A percentile compares a stretch with the other conserved stretches of the same genome.
Evolutionary conservation across 192 early-diverging fungal genomes (phyloP).

Genomic region (Coemansia sp.): DNA sequence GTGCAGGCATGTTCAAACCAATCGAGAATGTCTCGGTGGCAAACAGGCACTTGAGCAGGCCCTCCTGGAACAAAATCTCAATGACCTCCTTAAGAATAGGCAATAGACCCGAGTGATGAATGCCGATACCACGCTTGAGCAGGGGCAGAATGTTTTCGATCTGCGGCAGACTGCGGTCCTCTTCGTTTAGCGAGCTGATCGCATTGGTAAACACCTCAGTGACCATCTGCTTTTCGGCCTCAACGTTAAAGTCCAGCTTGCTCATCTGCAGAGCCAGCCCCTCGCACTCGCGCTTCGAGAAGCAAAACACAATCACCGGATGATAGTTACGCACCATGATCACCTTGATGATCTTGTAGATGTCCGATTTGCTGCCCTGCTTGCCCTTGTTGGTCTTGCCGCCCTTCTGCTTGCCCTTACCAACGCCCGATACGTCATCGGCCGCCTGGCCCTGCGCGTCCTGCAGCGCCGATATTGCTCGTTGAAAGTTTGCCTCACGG

Average conservation of each 20-base stretch:
- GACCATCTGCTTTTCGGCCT: conserved; percentile 82
- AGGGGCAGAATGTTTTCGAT: conserved; percentile 91
- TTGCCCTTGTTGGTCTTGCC: conserved; percentile 57
- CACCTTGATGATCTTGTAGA: conserved; percentile 95
- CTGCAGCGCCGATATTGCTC: conserved; percentile 72
- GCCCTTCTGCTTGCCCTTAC: conserved; percentile 55
- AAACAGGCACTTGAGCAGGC: conserved; percentile 96
- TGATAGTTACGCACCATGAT: conserved; percentile 93
- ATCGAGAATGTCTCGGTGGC: conserved; percentile 99
- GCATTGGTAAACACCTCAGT: conserved; percentile 82
- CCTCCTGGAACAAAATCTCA: conserved; percentile 96
- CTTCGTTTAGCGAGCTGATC: conserved; percentile 78
- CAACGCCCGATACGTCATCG: conserved; percentile 46
- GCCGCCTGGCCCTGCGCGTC: conserved; percentile 61
- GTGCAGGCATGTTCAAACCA: conserved; percentile 98
- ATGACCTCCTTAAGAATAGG: conserved; percentile 97
- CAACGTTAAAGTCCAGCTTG: conserved; percentile 88
- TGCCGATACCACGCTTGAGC: conserved; percentile 88
- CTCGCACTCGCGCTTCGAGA: conserved; percentile 94
- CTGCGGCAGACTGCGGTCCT: conserved; percentile 87
- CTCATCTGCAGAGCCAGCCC: conserved; percentile 84
- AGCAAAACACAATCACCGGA: conserved; percentile 98
- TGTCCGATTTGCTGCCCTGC: conserved; percentile 68
- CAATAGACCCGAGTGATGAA: conserved; percentile 94
- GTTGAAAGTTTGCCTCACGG: conserved; percentile 94